Evolutionary conservation across 768 basidiomycete species (phyloP), one percentile per base, ranked within the genome.

Genomic region (Serendipita vermifera): DNA sequence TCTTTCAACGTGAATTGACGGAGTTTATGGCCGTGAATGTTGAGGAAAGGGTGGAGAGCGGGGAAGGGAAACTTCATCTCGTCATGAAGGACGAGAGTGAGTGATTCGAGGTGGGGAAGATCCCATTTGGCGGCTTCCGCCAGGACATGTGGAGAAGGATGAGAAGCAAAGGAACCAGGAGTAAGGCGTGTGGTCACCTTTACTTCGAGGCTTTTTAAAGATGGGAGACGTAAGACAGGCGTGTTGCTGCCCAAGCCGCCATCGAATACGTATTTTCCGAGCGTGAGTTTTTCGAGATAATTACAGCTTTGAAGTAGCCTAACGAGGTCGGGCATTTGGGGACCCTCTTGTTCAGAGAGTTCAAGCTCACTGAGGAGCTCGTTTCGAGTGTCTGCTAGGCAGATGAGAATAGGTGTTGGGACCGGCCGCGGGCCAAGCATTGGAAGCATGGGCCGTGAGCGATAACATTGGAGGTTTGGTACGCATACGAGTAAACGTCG

Each of bases 51-150:
- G 22, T 51, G 24, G 46, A 51, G 46, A 7, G 46, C 9, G 4
- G 9, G 15, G n/a, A 51, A 51, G 7, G 46, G 46, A n/a, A 51
- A 15, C 46, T 51, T 51, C 9, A 51, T 51, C 20, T 51, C 46
- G 14, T 51, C 46, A 51, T 51, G 46, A 6, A 51, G 46, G 5
- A 26, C 22, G 22, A 51, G 46, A 29, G 20, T 26, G 20, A 51
- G 29, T n/a, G 20, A 5, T 51, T 51, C 46, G 4, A 51, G 9
- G 31, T 51, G 20, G 15, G 46, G 46, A 26, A 51, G 22, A n/a
- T 51, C 46, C 46, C 46, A 51, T 29, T 51, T 51, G 15, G 46
- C n/a, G 22, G 46, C 46, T n/a, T 51, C 46, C n/a, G 15, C 20
- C 22, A 51, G 46, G 27, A 51, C 46, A n/a, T 51, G 46, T n/a